Evolutionary conservation across 2,329 filamentous ascomycete genomes (phyloP).

Genomic region (Trichoderma sp.): DNA sequence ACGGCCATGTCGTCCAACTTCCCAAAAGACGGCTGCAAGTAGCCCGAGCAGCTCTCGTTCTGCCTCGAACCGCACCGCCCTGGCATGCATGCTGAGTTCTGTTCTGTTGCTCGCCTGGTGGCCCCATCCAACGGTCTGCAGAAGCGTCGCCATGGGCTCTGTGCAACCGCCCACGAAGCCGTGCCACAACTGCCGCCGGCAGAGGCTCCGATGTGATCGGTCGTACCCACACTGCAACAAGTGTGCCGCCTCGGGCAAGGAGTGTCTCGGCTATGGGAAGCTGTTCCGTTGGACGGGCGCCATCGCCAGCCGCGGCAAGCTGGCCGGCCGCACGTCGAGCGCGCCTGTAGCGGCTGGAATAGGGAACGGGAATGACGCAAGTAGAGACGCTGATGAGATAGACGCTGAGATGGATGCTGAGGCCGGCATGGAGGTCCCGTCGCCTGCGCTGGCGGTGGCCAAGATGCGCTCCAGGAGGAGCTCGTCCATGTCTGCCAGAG

Average conservation of each 20-base stretch:
- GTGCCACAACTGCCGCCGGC: constrained; percentile 60
- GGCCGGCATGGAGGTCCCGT: constrained; percentile 9
- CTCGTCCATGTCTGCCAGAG: background rate
- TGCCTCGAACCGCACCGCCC: background rate
- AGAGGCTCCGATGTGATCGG: constrained; percentile 57
- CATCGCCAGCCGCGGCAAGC: constrained; percentile 48
- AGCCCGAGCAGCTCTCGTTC: background rate
- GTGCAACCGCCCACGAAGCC: constrained; percentile 40
- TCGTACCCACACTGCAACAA: constrained; percentile 57
- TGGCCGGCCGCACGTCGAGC: constrained; percentile 45
- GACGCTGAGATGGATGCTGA: constrained; percentile 30
- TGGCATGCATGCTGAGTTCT: constrained; percentile 17
- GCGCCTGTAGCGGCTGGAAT: background rate
- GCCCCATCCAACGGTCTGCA: constrained; percentile 19
- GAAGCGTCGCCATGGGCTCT: constrained; percentile 34
- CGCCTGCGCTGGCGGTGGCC: background rate
- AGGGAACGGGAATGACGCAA: too few relatives aligned
- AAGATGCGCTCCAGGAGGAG: background rate
- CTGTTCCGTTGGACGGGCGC: constrained; percentile 58
- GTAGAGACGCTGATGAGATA: background rate
- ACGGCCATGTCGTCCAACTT: background rate
- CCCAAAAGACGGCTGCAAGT: constrained; percentile 2
- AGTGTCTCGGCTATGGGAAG: constrained; percentile 59
- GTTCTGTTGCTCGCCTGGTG: constrained; percentile 5
- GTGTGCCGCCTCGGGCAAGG: constrained; percentile 52